A percentile compares a stretch with the other conserved stretches of the same genome.
phyloP scores from a whole-genome alignment of 805 yeast species.

The Wickerhamiella bombiphila region DNA sequence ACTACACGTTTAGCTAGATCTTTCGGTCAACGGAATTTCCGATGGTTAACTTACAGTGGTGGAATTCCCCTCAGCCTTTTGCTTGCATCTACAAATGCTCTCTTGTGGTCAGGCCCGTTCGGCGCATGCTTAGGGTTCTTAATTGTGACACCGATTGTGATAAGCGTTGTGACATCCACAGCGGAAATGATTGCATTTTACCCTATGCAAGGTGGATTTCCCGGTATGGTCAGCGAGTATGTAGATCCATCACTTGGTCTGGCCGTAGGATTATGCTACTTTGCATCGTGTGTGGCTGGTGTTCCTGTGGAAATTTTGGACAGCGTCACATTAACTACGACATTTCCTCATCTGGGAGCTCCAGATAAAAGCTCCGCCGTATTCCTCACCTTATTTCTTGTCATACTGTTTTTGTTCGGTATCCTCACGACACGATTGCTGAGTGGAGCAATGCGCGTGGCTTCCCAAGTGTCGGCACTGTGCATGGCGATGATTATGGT shows the following conservation, averaged over 20 bases:
- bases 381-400: constrained; percentile 12
- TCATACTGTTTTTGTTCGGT: constrained; percentile 3
- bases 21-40: constrained; percentile 8
- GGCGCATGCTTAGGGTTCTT: constrained; percentile 10
- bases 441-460: constrained; percentile 5
- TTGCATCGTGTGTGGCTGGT: constrained; percentile 30
- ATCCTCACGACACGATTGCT: constrained; percentile 3
- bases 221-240: constrained; percentile 44
- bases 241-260: constrained; percentile 43
- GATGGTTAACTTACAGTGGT: constrained; percentile 10
- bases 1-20: constrained; percentile 5
- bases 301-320: constrained; percentile 69
- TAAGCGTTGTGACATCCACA: constrained; percentile 11
- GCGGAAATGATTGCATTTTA: constrained; percentile 38
- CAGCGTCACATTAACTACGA: constrained; percentile 54
- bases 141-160: constrained; percentile 5
- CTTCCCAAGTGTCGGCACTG: constrained; percentile 4
- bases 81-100: constrained; percentile 5
- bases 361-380: constrained; percentile 22
- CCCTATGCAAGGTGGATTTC: constrained; percentile 50
- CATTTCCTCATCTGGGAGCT: constrained; percentile 35
- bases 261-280: constrained; percentile 36
- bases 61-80: constrained; percentile 8
- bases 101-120: constrained; percentile 12
- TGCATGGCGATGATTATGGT: constrained; percentile 27